These are phyloP conservation scores for Fraxinus pennsylvanica DNA, from an alignment of 257 asterid genomes.

Conservation along the genomic window DNA sequence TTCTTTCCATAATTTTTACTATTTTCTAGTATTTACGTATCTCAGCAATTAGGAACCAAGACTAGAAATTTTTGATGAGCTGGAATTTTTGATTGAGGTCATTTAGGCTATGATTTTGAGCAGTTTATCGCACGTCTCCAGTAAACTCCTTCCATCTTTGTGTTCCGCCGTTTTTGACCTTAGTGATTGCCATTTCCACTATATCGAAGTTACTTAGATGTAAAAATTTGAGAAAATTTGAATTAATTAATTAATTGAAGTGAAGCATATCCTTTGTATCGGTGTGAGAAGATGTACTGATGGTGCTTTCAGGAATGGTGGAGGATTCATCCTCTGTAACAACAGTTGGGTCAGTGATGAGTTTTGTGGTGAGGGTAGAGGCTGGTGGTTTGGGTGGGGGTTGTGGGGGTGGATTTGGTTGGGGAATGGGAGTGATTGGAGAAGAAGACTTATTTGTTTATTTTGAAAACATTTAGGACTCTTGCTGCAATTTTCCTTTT, in stretches of 20 bases:
- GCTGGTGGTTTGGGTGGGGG: no score
- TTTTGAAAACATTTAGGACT: no score
- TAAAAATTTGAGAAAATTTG: neutral
- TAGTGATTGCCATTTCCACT: neutral
- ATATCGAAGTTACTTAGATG: neutral
- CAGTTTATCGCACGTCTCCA: neutral
- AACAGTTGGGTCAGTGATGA: constrained; percentile 2
- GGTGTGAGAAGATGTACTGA: constrained; percentile 58
- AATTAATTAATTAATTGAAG: constrained; percentile 9
- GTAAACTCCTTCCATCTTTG: neutral
- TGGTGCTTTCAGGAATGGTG: constrained; percentile 72
- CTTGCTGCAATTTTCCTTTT: no score
- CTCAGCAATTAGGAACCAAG: no score
- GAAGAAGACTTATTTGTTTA: no score
- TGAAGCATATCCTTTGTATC: constrained; percentile 66
- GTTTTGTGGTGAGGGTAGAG: no score
- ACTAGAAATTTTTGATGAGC: no score
- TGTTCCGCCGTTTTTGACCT: neutral
- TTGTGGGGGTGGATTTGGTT: no score
- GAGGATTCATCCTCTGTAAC: constrained; percentile 75
- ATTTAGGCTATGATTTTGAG: neutral
- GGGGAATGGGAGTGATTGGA: no score
- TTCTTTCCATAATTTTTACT: no score
- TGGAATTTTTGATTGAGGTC: neutral
- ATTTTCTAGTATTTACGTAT: no score